Evolutionary conservation across 1,139 yeast species (phyloP).

Genomic region (Lodderomyces metapsilosis): DNA sequence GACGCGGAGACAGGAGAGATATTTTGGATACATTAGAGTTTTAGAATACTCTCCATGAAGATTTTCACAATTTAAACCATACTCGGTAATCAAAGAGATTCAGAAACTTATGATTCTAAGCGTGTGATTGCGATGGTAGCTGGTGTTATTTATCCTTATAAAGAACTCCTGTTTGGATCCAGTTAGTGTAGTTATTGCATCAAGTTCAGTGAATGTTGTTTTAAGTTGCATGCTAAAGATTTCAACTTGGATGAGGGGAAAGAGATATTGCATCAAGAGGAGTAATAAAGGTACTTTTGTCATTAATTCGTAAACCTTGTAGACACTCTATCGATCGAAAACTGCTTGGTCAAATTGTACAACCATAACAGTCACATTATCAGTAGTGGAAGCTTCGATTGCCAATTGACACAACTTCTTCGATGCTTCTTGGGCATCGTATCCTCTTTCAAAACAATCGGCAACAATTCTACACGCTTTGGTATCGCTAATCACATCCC

Average conservation of each 20-base stretch:
- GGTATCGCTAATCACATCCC: conserved; percentile 89
- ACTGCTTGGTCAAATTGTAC: conserved; percentile 55
- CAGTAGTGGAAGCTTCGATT: conserved; percentile 77
- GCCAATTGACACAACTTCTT: conserved; percentile 72
- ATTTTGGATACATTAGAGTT: too few relatives aligned
- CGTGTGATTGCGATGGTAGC: conserved; percentile 52
- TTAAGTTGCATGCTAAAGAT: conserved; percentile 26
- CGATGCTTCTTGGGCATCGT: conserved; percentile 65
- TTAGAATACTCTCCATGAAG: too few relatives aligned
- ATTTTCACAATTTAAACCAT: too few relatives aligned
- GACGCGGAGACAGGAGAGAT: too few relatives aligned
- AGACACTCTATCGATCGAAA: conserved; percentile 19
- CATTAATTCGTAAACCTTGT: neutral
- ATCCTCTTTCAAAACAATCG: conserved; percentile 29
- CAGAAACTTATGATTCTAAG: conserved; percentile 8
- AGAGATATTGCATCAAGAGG: conserved; percentile 9
- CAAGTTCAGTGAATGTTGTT: conserved; percentile 59
- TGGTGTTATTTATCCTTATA: conserved; percentile 58
- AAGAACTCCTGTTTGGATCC: conserved; percentile 54
- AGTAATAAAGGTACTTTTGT: neutral
- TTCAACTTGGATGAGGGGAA: conserved; percentile 9
- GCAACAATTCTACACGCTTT: conserved; percentile 73
- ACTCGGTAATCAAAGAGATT: too few relatives aligned
- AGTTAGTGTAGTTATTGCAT: conserved; percentile 65
- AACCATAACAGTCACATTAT: conserved; percentile 92